A percentile compares a stretch with the other conserved stretches of the same genome.
Evolutionary conservation across 2,329 filamentous ascomycete genomes (phyloP).

Genomic region (Microcera coccophila): DNA sequence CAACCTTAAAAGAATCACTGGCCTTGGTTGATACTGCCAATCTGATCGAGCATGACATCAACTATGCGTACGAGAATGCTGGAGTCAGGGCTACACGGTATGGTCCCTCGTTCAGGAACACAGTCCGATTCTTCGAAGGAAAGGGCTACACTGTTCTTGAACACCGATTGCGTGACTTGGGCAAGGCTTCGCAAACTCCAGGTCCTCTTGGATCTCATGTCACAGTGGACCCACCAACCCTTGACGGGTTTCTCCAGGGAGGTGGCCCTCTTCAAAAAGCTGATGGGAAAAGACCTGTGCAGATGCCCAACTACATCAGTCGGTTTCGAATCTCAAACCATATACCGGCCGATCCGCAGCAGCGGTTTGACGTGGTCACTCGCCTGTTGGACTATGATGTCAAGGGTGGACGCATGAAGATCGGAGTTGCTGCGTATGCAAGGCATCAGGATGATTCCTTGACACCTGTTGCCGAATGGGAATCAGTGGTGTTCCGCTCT

Average conservation of each 20-base stretch:
- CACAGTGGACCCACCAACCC: constrained; percentile 26
- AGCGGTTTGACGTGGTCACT: constrained; percentile 22
- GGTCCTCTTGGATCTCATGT: constrained; percentile 24
- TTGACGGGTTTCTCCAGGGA: constrained; percentile 28
- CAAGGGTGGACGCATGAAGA: constrained; percentile 22
- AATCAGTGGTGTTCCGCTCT: constrained; percentile 13
- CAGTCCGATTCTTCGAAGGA: constrained; percentile 18
- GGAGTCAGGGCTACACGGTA: constrained; percentile 18
- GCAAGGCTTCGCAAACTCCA: constrained; percentile 1
- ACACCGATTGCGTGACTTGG: constrained; percentile 20
- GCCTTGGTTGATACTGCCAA: constrained; percentile 4
- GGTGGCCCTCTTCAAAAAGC: constrained; percentile 18
- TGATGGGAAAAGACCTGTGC: constrained; percentile 19
- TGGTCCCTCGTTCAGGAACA: constrained; percentile 25
- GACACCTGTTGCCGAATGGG: constrained; percentile 22
- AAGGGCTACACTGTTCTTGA: constrained; percentile 20
- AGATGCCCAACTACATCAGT: constrained; percentile 30
- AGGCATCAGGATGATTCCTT: constrained; percentile 7
- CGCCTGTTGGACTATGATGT: constrained; percentile 21
- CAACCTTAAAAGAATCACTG: constrained; percentile 10
- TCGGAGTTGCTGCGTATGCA: constrained; percentile 26
- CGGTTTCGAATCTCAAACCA: constrained; percentile 29
- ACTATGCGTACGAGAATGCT: constrained; percentile 2
- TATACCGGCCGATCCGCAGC: constrained; percentile 17
- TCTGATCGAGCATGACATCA: constrained; percentile 6